Percentiles rank a stretch among this genome's conserved stretches.
phyloP scores from a whole-genome alignment of 2,329 filamentous ascomycete species.

The Alternaria novae-zelandiae region DNA sequence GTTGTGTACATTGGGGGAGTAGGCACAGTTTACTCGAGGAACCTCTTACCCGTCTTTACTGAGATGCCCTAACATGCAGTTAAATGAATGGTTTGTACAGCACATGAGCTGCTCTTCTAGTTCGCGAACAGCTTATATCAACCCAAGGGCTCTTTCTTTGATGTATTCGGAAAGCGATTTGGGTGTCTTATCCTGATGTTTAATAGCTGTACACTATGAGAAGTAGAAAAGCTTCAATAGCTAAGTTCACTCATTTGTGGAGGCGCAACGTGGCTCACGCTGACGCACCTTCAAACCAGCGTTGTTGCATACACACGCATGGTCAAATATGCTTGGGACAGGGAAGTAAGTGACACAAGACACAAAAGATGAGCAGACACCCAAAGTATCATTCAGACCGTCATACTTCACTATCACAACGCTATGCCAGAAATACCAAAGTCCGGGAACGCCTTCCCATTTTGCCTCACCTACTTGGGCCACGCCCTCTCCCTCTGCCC shows the following conservation, averaged over 20 bases:
- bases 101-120: too few relatives aligned
- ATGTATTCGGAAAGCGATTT: slow-evolving; percentile 1
- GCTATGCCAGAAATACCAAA: not conserved
- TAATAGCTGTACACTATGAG: not conserved
- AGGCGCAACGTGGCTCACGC: not conserved
- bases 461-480: not conserved
- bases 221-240: not conserved
- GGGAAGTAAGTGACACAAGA: not conserved
- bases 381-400: not conserved
- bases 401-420: not conserved
- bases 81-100: too few relatives aligned
- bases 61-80: too few relatives aligned
- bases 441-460: not conserved
- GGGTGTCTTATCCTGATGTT: not conserved
- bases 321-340: not conserved
- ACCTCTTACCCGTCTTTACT: too few relatives aligned
- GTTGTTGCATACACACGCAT: not conserved
- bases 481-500: not conserved
- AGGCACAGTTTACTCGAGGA: too few relatives aligned
- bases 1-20: too few relatives aligned
- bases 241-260: slow-evolving; percentile 6
- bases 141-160: not conserved
- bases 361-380: not conserved
- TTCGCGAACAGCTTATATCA: too few relatives aligned
- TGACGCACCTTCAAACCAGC: not conserved